Evolutionary conservation across 306 rosid genomes (phyloP), one percentile per base, ranked within the genome.

Genomic region (Vigna hirtella): DNA sequence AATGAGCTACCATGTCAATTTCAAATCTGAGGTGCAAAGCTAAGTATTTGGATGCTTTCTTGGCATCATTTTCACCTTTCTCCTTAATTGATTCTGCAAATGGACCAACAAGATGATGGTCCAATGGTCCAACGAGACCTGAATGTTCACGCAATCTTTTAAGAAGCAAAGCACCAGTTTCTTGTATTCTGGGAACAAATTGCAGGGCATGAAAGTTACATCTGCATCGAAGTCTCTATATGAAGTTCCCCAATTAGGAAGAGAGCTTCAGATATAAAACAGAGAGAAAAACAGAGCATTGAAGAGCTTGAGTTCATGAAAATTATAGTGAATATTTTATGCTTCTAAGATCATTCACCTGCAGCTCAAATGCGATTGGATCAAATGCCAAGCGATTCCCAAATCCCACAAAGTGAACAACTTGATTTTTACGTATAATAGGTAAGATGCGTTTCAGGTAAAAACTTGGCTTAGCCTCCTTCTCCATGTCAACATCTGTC

Each of bases 151-250:
- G 99, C 81, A 95, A 79, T 82, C 97, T 93, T 88, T 86, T 91
- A 75, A 95, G 93, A 85, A 95, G 91, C 83, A 91, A 83, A 68
- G 94, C 93, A 76, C 98, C 98, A 10, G 92, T 79, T 88, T 91
- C 88, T 95, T 93, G 99, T 79, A 95, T 91, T 88, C 84, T 91
- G 79, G 97, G 96, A 82, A 87, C 93, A 91, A 95, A 95, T 84
- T 86, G 94, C 85, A 95, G 86, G 69, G 98, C 97, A 48, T 92
- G 91, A 83, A 95, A 95, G 85, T 95, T 95, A 86, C 99, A 95
- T 87, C 98, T 93, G 99, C 99, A 95, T 73, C 99, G 97, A 88
- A 95, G 96, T 86, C 97, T 93, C 98, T 95, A 90, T 82, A 95
- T 95, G 97, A 90, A 87, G 78, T 88, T 83, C 80, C 90, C 88